Base-by-base conservation (phyloP, 2,329 filamentous ascomycete genomes). In the Sclerotiophoma versabilis region DNA sequence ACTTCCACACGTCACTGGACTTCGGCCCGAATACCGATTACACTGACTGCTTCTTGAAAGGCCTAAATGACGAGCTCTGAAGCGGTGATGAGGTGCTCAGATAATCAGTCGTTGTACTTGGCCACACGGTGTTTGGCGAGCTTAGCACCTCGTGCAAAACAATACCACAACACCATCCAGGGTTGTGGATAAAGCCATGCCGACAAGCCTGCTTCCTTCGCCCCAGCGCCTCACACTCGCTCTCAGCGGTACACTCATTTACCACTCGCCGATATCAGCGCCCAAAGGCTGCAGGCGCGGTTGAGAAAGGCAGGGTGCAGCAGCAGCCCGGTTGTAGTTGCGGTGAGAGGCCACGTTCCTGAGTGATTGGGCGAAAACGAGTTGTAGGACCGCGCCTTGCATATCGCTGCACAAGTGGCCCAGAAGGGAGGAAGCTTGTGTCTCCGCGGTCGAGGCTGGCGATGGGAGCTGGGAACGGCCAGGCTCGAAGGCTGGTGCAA, bases 291-390 rank as follows among this genome's bases (percentile, higher is more conserved):
- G 56, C 52, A 57, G 57, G 54, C 36, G 43, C 41, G 57, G 49
- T 52, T 49, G 54, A 52, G 48, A 51, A 38, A 56, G 39, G 51
- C 39, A 49, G 45, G 44, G 30, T 46, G 59, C 54, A 49, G 59
- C 54, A 57, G 59, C 49, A 49, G 55, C 54, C 49, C 37, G 39
- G 36, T 34, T 34, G 44, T 39, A 54, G 45, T 55, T 59, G 70
- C 64, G 66, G 63, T 70, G 69, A 66, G 66, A 52, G 68, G 47
- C 68, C 72, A 75, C 72, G 72, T 75, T 75, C 62, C 49, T 32
- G 64, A 63, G 59, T 66, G 70, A 75, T 75, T 75, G 72, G 72
- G 54, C 62, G 63, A 64, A 55, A 66, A 65, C 23, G 52, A 34
- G 22, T 54, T 14, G 19, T 9, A 27, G 39, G 17, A 23, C 29